Evolutionary conservation across 139 green algal genomes (phyloP), one percentile per base, ranked within the genome.

Genomic region (Tetradesmus obliquus): DNA sequence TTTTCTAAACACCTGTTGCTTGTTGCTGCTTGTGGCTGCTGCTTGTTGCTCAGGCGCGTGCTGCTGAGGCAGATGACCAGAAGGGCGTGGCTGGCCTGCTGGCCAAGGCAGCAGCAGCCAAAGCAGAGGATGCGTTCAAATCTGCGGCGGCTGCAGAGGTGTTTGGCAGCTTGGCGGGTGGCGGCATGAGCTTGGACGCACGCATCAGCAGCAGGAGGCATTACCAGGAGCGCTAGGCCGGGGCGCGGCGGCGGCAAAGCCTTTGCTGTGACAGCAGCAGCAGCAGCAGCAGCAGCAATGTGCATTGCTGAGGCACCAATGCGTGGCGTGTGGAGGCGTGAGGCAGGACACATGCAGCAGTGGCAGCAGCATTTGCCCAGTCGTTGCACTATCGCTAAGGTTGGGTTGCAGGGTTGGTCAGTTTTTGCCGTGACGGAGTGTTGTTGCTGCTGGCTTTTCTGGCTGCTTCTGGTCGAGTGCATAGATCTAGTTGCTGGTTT

Each of bases 181-280:
- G 90, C 4, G 91, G 91, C 3, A 90, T 69, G 54, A 91, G 86
- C 10, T n/a, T 96, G 57, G 93, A 94, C 79, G 88, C 91, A 0
- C 88, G 94, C 12, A 88, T 96, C 62, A 93, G 86, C 87, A 95
- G 93, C 80, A 84, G 94, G 13, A 91, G 92, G 53, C 93, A 96
- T 84, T 96, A 94, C 79, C 87, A 80, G 22, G 66, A 93, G 82
- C 86, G 86, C 19, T 90, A 24, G 66, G 66, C 66, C 66, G 19
- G 15, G 60, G 2, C 9, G 60, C 57, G 7, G 57, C 57, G 7
- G 57, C 57, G 7, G 57, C 57, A 72, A 12, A 15, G 10, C 12
- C 12, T 13, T 13, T 9, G 57, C 57, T 9, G 57, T 9, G 8
- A 13, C 60, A 71, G 60, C 60, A 71, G 60, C 60, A 71, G 60